phyloP scores from a whole-genome alignment of 192 early-diverging fungal species.

The Paraglomus brasilianum region DNA sequence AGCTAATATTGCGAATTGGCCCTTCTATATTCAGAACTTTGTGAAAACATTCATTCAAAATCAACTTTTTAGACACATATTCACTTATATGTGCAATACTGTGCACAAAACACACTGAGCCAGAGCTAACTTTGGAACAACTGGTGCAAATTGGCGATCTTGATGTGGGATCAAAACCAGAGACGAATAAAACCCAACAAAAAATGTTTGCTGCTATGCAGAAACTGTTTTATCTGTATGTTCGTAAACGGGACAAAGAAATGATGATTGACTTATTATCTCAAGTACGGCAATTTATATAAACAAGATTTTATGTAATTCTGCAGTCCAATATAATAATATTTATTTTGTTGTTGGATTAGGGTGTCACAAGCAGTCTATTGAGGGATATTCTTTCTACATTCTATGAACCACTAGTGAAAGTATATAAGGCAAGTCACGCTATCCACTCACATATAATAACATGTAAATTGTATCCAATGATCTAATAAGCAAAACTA shows the following conservation, averaged over 20 bases:
- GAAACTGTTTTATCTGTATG: constrained; percentile 46
- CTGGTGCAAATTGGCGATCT: constrained; percentile 28
- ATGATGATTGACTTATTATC: constrained; percentile 49
- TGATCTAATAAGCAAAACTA: no score
- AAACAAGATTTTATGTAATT: no score
- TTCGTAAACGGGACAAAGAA: constrained; percentile 51
- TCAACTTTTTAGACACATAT: background rate
- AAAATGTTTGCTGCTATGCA: constrained; percentile 41
- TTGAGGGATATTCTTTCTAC: constrained; percentile 53
- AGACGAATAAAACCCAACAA: constrained; percentile 11
- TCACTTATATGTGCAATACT: constrained; percentile 6
- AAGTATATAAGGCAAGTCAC: constrained; percentile 49
- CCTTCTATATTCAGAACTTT: background rate
- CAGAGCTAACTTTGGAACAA: constrained; percentile 28
- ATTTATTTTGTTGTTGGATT: no score
- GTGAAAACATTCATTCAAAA: background rate
- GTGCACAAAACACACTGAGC: background rate
- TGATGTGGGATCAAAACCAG: constrained; percentile 6
- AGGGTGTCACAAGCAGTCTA: constrained; percentile 46
- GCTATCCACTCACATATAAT: no score
- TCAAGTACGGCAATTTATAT: constrained; percentile 36
- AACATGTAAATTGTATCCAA: no score
- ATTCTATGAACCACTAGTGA: constrained; percentile 53
- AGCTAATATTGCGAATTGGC: background rate
- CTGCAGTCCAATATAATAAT: no score